A percentile compares a stretch with the other conserved stretches of the same genome.
Conservation (phyloP, 306 rosid species). For the Morella rubra region DNA sequence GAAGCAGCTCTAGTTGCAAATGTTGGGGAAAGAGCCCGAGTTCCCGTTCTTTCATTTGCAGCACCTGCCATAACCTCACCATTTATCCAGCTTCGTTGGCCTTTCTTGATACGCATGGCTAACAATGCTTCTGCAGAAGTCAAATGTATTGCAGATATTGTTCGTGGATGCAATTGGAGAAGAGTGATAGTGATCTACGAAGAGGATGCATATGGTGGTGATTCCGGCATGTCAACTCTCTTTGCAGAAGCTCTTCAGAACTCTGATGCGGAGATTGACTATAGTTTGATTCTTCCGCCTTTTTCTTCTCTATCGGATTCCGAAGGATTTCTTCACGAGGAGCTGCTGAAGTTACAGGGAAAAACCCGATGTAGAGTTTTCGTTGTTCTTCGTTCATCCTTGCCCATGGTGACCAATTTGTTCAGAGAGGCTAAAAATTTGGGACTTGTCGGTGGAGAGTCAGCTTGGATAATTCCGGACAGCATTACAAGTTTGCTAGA, state of each 20-base stretch:
- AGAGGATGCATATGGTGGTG: slow-evolving; percentile 41
- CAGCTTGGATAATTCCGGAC: slow-evolving; percentile 72
- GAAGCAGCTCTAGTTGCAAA: slow-evolving; percentile 60
- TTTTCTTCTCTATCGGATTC: slow-evolving; percentile 46
- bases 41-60: slow-evolving; percentile 55
- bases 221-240: slow-evolving; percentile 44
- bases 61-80: slow-evolving; percentile 36
- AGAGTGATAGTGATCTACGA: slow-evolving; percentile 53
- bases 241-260: slow-evolving; percentile 57
- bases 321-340: slow-evolving; percentile 41
- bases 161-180: slow-evolving; percentile 31
- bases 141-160: slow-evolving; percentile 49
- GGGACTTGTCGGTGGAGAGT: slow-evolving; percentile 45
- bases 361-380: slow-evolving; percentile 47
- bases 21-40: slow-evolving; percentile 37
- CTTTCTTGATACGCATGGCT: slow-evolving; percentile 51
- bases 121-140: slow-evolving; percentile 32
- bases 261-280: slow-evolving; percentile 44
- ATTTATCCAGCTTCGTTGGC: slow-evolving; percentile 41
- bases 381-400: slow-evolving; percentile 55
- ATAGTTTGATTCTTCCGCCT: slow-evolving; percentile 48
- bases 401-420: slow-evolving; percentile 49
- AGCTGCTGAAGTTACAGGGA: slow-evolving; percentile 34
- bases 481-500: slow-evolving; percentile 50
- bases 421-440: slow-evolving; percentile 50